phyloP scores from a whole-genome alignment of 768 basidiomycete genomes.

The Gautieria morchelliformis region DNA sequence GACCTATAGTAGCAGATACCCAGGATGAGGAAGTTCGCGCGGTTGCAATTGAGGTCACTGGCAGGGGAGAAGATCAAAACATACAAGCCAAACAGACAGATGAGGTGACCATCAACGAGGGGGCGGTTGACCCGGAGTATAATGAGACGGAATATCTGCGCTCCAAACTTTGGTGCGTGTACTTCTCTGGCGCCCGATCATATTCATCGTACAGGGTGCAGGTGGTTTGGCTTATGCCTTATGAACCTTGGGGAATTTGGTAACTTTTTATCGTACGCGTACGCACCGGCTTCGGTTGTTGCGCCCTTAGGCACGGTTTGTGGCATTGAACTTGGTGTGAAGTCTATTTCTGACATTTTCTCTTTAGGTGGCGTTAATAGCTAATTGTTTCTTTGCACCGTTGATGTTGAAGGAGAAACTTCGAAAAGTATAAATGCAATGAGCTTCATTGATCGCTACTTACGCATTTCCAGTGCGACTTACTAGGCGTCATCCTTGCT shows the following conservation, averaged over 20 bases:
- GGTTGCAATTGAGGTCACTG: background rate
- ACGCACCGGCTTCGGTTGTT: slow-evolving; percentile 85
- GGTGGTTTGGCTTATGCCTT: slow-evolving; percentile 84
- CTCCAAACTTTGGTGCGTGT: slow-evolving; percentile 70
- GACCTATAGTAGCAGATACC: background rate
- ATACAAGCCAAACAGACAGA: slow-evolving; percentile 6
- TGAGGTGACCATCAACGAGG: slow-evolving; percentile 13
- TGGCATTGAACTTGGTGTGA: slow-evolving; percentile 11
- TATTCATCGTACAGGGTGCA: slow-evolving; percentile 19
- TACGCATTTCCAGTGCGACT: slow-evolving; percentile 46
- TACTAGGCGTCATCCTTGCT: slow-evolving; percentile 70
- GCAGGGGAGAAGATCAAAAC: background rate
- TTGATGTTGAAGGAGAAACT: slow-evolving; percentile 76
- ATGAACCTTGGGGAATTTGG: slow-evolving; percentile 89
- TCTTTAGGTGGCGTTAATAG: slow-evolving; percentile 75
- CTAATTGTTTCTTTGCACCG: slow-evolving; percentile 92
- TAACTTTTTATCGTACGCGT: slow-evolving; percentile 88
- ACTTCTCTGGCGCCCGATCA: background rate
- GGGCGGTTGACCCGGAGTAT: slow-evolving; percentile 16
- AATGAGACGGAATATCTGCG: slow-evolving; percentile 70
- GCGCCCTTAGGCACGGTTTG: slow-evolving; percentile 92
- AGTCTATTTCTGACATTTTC: background rate
- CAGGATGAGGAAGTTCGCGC: background rate
- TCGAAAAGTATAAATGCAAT: slow-evolving; percentile 42
- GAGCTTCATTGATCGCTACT: background rate